Evolutionary conservation across 2,329 filamentous ascomycete genomes (phyloP).

Genomic region (Pyrenochaeta sp.): DNA sequence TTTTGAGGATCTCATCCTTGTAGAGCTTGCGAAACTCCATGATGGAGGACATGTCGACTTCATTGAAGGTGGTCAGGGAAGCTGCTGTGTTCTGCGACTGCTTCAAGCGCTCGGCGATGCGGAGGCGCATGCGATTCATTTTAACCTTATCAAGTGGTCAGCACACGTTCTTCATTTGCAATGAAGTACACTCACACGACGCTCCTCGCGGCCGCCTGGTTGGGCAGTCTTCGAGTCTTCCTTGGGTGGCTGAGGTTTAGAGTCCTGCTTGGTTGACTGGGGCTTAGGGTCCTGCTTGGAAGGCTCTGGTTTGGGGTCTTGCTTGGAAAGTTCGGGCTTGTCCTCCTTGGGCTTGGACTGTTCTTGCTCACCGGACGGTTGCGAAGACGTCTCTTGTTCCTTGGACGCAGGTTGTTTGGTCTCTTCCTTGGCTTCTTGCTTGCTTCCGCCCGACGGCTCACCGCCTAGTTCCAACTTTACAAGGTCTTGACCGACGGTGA

Average conservation of each 20-base stretch:
- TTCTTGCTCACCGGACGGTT: conserved; percentile 61
- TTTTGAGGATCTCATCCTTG: conserved; percentile 96
- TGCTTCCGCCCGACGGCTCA: conserved; percentile 61
- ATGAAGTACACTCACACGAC: conserved; percentile 70
- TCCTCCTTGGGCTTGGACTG: conserved; percentile 51
- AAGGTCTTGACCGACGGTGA: conserved; percentile 91
- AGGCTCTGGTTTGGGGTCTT: conserved; percentile 49
- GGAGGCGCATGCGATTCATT: conserved; percentile 99
- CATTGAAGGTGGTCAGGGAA: conserved; percentile 97
- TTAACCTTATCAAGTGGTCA: conserved; percentile 73
- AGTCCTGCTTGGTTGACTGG: conserved; percentile 44
- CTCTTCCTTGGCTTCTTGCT: conserved; percentile 64
- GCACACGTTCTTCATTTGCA: conserved; percentile 1
- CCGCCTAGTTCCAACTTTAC: conserved; percentile 79
- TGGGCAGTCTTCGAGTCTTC: conserved; percentile 48
- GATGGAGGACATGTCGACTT: conserved; percentile 97
- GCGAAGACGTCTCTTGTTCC: conserved; percentile 65
- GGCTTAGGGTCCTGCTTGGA: conserved; percentile 38
- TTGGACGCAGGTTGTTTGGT: conserved; percentile 67
- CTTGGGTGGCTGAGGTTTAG: conserved; percentile 25
- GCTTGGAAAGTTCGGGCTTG: conserved; percentile 48
- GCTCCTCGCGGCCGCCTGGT: conserved; percentile 83
- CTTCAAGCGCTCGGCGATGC: conserved; percentile 97
- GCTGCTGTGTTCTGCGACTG: conserved; percentile 99
- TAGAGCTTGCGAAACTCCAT: conserved; percentile 98